Evolutionary conservation across 2,329 filamentous ascomycete genomes (phyloP), one percentile per base, ranked within the genome.

Genomic region (Leptographium wingfieldii): DNA sequence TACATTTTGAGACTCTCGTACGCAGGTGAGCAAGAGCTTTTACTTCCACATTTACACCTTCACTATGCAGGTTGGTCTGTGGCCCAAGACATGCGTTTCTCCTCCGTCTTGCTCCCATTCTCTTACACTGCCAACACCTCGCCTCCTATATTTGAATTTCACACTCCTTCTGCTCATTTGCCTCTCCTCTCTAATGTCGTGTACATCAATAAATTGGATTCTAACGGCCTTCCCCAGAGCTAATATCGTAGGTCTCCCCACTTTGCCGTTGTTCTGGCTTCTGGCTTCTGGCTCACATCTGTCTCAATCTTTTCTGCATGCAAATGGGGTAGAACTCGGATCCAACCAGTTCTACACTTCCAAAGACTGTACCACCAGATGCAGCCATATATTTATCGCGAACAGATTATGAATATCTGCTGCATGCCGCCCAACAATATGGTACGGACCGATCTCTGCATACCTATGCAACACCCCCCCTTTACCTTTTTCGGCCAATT

Each of bases 1-100:
- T 72, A 56, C 81, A 86, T 71, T 81, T 86, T 65, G 79, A 86
- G 66, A 80, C 81, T 60, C 73, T 87, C 55, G 68, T 85, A 58
- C 77, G 79, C 68, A 80, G 81, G 85, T 87, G 71, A 74, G 78
- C 70, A 29, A 29, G 35, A 3, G 6, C n/a, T 27, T 25, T 46
- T 19, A 9, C 38, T 61, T 33, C 46, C 14, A 60, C 6, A 16
- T 40, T 40, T 31, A 19, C 46, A 2, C 46, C 10, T 49, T n/a
- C 19, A 16, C 12, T 16, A 40, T 6, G 4, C 35, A 38, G 35
- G 35, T 10, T 10, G 35, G 35, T 14, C 9, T 14, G 12, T 10
- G 10, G 35, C 38, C 38, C 38, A 40, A 40, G 38, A 40, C 10
- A 40, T 14, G 35, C 35, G 12, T 10, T 3, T 11, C 9, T 38